Base-by-base conservation (phyloP, 495 filamentous ascomycete species). In the Opeltia flavorubescens region DNA sequence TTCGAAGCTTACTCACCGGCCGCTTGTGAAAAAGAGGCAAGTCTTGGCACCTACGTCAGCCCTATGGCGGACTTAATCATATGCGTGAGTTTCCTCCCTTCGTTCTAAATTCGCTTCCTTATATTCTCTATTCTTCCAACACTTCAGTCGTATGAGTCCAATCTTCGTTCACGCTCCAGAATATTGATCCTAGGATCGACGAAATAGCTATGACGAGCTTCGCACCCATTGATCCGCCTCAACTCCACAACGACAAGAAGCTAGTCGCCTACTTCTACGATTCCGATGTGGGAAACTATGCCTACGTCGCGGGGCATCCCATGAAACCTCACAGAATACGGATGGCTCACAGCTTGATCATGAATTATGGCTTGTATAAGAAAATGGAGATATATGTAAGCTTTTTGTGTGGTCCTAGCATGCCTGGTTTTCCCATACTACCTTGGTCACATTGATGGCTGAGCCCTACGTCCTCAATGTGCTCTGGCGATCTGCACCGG, bases 251-350 rank as follows among this genome's bases (percentile, higher is more conserved):
- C 61, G 67, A 68, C 55, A 73, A 72, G 62, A 89, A 88, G 60
- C 81, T 83, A 50, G 83, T 94, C 39, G 89, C 89, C 24, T 94
- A 95, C 66, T 95, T 95, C 68, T 95, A 95, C 74, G 89, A 95
- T 62, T 89, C 84, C 1, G 89, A 95, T 69, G 88, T 95, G 59
- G 89, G 89, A 47, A 95, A 94, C 61, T 86, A 95, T 71, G 91
- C 91, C 60, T 99, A 99, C 61, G 85, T 94, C 50, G 88, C 91
- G 17, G 91, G 91, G 23, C 91, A 99, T 68, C 91, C 91, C 15
- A 99, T 99, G 91, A 99, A 99, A 69, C 91, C 91, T 13, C 91
- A 98, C 68, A 81, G 91, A 38, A 96, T 99, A 64, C 79, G 91
- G 53, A 81, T 99, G 74, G 86, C 91, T 33, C 91, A 99, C 69